These are phyloP conservation scores for Aspergillus sp. DNA, from an alignment of 2,329 filamentous ascomycete species.

Conservation along the genomic window DNA sequence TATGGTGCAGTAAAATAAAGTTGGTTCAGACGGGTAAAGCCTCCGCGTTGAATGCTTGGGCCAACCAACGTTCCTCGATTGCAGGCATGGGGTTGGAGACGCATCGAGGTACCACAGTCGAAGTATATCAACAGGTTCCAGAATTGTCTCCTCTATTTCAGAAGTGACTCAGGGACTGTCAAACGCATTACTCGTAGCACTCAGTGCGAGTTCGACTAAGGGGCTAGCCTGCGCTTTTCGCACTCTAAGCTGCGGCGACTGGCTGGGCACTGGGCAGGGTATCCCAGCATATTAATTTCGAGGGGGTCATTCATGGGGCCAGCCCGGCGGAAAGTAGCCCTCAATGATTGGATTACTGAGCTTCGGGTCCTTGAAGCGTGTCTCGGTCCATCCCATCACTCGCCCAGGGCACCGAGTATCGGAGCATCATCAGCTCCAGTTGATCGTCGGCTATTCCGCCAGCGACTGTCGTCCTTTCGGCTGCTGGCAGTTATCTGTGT, in stretches of 20 bases:
- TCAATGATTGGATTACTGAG: constrained; percentile 11
- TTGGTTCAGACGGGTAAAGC: constrained; percentile 3
- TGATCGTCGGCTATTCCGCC: not conserved
- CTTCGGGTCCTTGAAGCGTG: not conserved
- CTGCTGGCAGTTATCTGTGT: not conserved
- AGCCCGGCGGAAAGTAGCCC: constrained; percentile 11
- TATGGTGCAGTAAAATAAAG: not conserved
- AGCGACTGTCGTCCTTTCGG: not conserved
- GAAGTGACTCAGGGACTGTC: not conserved
- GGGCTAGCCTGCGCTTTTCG: not conserved
- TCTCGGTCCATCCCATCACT: not conserved
- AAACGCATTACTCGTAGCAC: not conserved
- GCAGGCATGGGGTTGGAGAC: not conserved
- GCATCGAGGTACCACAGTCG: not conserved
- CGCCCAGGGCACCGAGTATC: not conserved
- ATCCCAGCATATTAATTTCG: not conserved
- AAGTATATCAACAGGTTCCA: not conserved
- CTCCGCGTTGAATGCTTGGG: constrained; percentile 6
- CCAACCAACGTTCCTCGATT: constrained; percentile 9
- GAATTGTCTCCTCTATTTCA: not conserved
- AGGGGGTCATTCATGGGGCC: not conserved
- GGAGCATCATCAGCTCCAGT: not conserved
- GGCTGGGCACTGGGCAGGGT: not conserved
- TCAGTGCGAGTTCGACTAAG: not conserved
- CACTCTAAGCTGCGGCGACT: not conserved